Base-by-base conservation (phyloP, 2,329 filamentous ascomycete species). In the Fusarium buharicum region DNA sequence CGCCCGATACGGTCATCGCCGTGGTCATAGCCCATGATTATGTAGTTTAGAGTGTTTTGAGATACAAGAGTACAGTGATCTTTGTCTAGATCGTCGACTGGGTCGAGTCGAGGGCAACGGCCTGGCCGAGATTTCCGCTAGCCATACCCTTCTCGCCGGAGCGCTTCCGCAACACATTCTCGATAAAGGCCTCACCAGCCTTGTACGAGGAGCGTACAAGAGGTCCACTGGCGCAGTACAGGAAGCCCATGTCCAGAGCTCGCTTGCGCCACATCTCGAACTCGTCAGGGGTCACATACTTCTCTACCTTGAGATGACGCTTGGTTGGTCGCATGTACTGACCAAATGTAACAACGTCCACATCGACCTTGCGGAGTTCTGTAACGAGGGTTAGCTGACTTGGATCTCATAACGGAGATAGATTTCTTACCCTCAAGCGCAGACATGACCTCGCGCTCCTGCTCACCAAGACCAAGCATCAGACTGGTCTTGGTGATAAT, bases 311-410 rank as follows among this genome's bases (percentile, higher is more conserved):
- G 86, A 99, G 94, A 76, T 99, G 95, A 39, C 94, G 87, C 83
- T 98, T 99, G 5, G 95, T 99, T 2, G 95, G 95, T 11, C 94
- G 91, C 95, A 99, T 99, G 81, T 99, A 99, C 81, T 99, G 95
- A n/a, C 95, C 95, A 69, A 99, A 99, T 0, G 95, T 99, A 55
- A 99, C 93, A 12, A 99, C 92, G 69, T 99, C 95, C 40, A 97
- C 93, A 58, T 91, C 82, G 55, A 87, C 85, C 65, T 88, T 88
- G 55, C 95, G 86, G 12, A 99, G 84, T 75, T 96, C 91, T 86
- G 66, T 11, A 31, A 11, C 17, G 17, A 17, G 6, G 34, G 48
- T 70, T 64, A 70, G 67, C 27, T 38, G 20, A 20, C 17, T 37
- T 41, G 6, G 20, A 22, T 48, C 8, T 4, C 10, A 38, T 14